These are phyloP conservation scores for Aspergillus fumigatiaffinis DNA, from an alignment of 2,329 filamentous ascomycete genomes.

Conservation along the genomic window DNA sequence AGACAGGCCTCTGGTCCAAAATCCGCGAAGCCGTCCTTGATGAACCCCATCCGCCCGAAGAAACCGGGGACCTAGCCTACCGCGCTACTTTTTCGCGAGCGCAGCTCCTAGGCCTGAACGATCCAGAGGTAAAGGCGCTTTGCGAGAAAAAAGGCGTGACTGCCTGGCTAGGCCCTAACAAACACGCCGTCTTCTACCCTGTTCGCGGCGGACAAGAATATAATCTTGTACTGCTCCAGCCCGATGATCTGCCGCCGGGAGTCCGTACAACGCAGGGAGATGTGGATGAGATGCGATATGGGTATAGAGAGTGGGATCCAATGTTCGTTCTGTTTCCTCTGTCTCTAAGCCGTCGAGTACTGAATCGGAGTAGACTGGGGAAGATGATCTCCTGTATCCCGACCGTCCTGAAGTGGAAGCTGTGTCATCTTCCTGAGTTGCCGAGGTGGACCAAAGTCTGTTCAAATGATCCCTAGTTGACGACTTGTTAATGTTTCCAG, in stretches of 20 bases:
- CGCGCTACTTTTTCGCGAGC: constrained; percentile 51
- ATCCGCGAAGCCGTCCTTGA: constrained; percentile 28
- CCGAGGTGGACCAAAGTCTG: constrained; percentile 38
- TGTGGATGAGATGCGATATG: constrained; percentile 55
- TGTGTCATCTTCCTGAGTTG: constrained; percentile 46
- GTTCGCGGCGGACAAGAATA: constrained; percentile 55
- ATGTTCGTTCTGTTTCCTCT: too few species aligned
- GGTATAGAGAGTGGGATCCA: constrained; percentile 62
- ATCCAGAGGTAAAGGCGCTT: constrained; percentile 31
- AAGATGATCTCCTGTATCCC: constrained; percentile 48
- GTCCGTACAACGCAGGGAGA: constrained; percentile 44
- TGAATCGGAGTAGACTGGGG: constrained; percentile 4
- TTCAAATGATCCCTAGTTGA: not conserved
- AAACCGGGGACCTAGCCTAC: constrained; percentile 62
- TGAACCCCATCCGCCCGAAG: constrained; percentile 42
- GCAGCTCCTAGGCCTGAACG: constrained; percentile 47
- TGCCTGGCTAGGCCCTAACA: constrained; percentile 60
- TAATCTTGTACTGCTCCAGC: constrained; percentile 62
- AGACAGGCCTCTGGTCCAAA: constrained; percentile 14
- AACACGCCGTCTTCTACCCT: constrained; percentile 61
- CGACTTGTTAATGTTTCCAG: not conserved
- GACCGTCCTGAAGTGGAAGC: constrained; percentile 62
- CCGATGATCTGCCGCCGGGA: constrained; percentile 43
- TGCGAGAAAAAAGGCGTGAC: constrained; percentile 48
- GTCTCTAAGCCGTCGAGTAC: too few species aligned